Conservation (phyloP, 108 stramenopile genomes). For the Pseudonitzschia delicatissima region DNA sequence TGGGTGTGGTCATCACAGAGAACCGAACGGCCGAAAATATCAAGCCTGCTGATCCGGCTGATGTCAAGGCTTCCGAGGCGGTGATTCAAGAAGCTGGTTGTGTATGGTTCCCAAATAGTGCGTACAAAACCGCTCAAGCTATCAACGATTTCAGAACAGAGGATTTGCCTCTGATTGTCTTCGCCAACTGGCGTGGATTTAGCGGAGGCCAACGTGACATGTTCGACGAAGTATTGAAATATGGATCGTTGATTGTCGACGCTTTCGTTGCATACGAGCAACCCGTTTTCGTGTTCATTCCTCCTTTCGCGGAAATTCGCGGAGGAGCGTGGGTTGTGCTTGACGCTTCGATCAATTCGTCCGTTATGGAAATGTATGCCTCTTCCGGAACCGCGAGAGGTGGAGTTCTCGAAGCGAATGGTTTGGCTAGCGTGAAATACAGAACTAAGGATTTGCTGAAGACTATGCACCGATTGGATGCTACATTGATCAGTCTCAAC, state of each 20-base stretch:
- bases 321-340: constrained; percentile 99
- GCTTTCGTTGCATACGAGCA: constrained; percentile 96
- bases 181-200: constrained; percentile 99
- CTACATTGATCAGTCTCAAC: constrained; percentile 72
- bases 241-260: constrained; percentile 97
- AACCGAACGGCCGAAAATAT: constrained; percentile 91
- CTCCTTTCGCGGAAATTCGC: constrained; percentile 96
- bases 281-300: constrained; percentile 99
- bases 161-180: constrained; percentile 95
- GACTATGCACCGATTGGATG: constrained; percentile 95
- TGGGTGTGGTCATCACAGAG: constrained; percentile 97
- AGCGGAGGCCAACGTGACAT: constrained; percentile 99
- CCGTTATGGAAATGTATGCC: constrained; percentile 99
- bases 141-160: constrained; percentile 98
- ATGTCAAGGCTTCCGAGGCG: constrained; percentile 90
- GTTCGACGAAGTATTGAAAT: constrained; percentile 99
- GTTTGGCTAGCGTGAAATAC: constrained; percentile 97
- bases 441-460: constrained; percentile 86
- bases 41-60: constrained; percentile 98
- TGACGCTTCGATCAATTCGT: constrained; percentile 97
- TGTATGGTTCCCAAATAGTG: constrained; percentile 99
- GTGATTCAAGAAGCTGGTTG: constrained; percentile 93
- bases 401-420: constrained; percentile 98
- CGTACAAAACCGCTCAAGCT: constrained; percentile 99
- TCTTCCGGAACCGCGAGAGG: constrained; percentile 81